Percentiles rank a stretch among this genome's conserved stretches.
phyloP scores from a whole-genome alignment of 1,284 basidiomycete genomes.

The Rhodotorula sp. region DNA sequence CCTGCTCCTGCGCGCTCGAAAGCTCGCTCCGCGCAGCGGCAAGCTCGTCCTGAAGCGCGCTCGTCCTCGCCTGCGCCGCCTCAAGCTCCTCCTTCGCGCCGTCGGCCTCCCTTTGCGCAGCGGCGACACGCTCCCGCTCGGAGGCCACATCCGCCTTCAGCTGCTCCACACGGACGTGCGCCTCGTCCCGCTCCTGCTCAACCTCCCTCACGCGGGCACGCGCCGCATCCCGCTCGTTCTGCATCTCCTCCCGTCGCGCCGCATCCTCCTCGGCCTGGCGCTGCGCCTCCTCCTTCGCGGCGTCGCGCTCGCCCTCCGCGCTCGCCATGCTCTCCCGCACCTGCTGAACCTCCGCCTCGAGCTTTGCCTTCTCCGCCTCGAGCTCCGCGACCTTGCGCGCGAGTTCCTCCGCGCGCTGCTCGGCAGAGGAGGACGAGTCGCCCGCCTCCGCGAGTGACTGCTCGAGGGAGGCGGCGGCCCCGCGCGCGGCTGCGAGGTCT shows the following conservation, averaged over 20 bases:
- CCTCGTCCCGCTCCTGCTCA: conserved; percentile 1
- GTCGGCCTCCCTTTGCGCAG: background rate
- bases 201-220: background rate
- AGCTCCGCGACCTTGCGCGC: conserved; percentile 16
- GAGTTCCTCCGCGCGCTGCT: conserved; percentile 14
- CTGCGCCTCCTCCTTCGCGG: background rate
- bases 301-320: background rate
- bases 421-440: conserved; percentile 7
- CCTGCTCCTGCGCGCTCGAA: background rate
- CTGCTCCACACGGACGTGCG: background rate
- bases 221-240: background rate
- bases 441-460: conserved; percentile 14
- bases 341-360: conserved; percentile 7
- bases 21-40: background rate
- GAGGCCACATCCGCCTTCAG: too few relatives aligned
- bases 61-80: background rate
- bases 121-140: background rate
- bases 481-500: conserved; percentile 9
- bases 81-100: background rate
- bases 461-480: conserved; percentile 12
- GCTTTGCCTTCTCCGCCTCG: conserved; percentile 13
- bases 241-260: background rate
- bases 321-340: background rate
- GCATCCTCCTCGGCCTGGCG: background rate
- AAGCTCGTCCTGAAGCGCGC: background rate